Base-by-base conservation (phyloP, 352 stramenopile genomes). In the Phytopythium kandeliae region DNA sequence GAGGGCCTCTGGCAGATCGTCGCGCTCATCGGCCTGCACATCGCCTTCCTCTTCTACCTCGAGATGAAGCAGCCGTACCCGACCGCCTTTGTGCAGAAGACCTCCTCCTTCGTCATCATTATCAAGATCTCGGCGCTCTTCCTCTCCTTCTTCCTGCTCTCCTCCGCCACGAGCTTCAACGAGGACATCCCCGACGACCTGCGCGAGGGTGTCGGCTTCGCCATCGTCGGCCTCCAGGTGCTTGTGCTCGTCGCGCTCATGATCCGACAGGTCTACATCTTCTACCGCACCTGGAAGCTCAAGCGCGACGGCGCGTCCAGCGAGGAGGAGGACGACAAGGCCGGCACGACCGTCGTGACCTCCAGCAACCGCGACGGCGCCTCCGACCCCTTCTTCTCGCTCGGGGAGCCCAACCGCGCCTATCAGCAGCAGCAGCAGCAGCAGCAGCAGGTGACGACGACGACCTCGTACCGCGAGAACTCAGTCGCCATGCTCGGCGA, bases 111-210 rank as follows among this genome's bases (percentile, higher is more conserved):
- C 58, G 82, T 95, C 60, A 92, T 87, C 51, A 86, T 95, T 51
- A 89, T 95, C 66, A 95, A 95, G 77, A 92, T 92, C 54, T 89
- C 81, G 55, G 79, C 74, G 44, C 67, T 95, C 0, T 88, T 85
- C 45, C 53, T 95, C 16, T 87, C 77, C 56, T 79, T 91, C 50
- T 92, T 95, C 54, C 58, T 95, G 4, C 63, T 92, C 16, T 87
- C 76, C 19, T 83, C 74, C 33, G 75, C 78, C 38, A 85, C 80
- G 17, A 76, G 62, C 34, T 83, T 89, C 38, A 84, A 78, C 3
- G 48, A 72, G 38, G 77, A 78, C 36, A 78, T 94, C 36, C 83
- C 83, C 6, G 64, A 87, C 25, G 74, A 89, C 34, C 58, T 91
- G 38, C 83, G 80, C 34, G 69, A 90, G 34, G 78, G 78, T 47